A percentile compares a stretch with the other conserved stretches of the same genome.
phyloP scores from a whole-genome alignment of 345 rosid genomes.

The Pistacia vera region DNA sequence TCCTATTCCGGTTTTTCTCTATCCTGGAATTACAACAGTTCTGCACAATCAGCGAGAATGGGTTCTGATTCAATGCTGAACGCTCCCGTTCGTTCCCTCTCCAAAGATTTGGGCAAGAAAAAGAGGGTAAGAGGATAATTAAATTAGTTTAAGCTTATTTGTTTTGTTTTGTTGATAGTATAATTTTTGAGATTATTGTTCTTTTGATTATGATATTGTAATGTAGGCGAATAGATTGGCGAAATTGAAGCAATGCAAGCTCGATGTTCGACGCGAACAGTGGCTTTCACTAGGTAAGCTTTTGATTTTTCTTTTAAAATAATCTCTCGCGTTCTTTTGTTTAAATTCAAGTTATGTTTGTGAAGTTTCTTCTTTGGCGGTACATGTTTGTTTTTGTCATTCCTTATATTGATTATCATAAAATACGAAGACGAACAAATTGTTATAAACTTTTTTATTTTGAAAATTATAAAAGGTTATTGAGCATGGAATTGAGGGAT shows the following conservation, averaged over 20 bases:
- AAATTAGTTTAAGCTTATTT: not conserved
- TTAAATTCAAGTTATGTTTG: no score
- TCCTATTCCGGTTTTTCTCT: slow-evolving; percentile 10
- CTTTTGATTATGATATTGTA: not conserved
- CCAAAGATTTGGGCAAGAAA: slow-evolving; percentile 33
- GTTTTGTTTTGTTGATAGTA: not conserved
- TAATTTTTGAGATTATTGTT: not conserved
- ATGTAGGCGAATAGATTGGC: slow-evolving; percentile 40
- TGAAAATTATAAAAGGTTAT: no score
- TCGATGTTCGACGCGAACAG: slow-evolving; percentile 42
- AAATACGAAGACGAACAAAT: no score
- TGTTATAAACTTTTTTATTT: no score
- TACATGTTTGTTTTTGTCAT: no score
- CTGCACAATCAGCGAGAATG: slow-evolving; percentile 12
- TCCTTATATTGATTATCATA: no score
- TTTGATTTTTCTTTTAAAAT: not conserved
- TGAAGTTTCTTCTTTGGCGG: no score
- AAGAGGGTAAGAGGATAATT: slow-evolving; percentile 21
- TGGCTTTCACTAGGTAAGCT: slow-evolving; percentile 38
- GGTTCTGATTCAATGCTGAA: slow-evolving; percentile 39
- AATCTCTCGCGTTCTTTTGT: not conserved
- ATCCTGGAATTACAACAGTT: not conserved
- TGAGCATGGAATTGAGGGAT: no score
- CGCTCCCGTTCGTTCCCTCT: slow-evolving; percentile 22
- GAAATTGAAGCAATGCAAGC: slow-evolving; percentile 45